Percentiles rank a stretch among this genome's conserved stretches.
Evolutionary conservation across 2,329 filamentous ascomycete genomes (phyloP).

Genomic region (Cryphonectria nitschkei): DNA sequence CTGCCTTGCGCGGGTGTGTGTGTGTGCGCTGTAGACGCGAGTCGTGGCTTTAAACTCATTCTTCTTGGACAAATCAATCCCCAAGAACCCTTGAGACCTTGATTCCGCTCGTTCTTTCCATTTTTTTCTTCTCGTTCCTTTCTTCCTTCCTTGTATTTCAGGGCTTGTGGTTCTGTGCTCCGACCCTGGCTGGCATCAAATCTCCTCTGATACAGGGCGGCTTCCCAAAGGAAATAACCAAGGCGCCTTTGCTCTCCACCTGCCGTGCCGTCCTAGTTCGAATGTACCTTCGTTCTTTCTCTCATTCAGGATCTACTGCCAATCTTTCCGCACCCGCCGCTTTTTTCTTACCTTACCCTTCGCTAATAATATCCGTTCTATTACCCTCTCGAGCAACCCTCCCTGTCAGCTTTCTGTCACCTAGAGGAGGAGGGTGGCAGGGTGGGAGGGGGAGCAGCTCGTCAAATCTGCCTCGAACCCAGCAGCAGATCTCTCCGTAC

Average conservation of each 20-base stretch:
- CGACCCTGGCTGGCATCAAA: conserved; percentile 44
- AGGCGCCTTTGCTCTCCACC: conserved; percentile 49
- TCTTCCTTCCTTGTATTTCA: conserved; percentile 15
- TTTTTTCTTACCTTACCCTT: conserved; percentile 32
- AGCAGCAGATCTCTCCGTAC: conserved; percentile 21
- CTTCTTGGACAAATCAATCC: conserved; percentile 15
- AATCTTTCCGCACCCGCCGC: conserved; percentile 35
- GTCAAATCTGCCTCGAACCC: conserved; percentile 23
- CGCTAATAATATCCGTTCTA: conserved; percentile 27
- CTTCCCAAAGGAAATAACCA: conserved; percentile 50
- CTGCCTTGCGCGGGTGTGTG: too few relatives aligned
- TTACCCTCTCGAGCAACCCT: conserved; percentile 22
- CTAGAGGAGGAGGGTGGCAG: background rate
- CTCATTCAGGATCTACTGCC: conserved; percentile 35
- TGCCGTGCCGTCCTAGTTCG: conserved; percentile 45
- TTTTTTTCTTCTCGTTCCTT: background rate
- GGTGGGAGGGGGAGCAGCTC: conserved; percentile 2
- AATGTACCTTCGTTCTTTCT: conserved; percentile 38
- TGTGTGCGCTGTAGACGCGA: conserved; percentile 14
- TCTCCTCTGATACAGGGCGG: conserved; percentile 51
- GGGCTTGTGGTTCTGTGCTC: conserved; percentile 33
- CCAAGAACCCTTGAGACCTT: conserved; percentile 26
- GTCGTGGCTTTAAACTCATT: conserved; percentile 23
- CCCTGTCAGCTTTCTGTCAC: conserved; percentile 6
- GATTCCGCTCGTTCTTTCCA: conserved; percentile 10